Conservation (phyloP, 768 basidiomycete genomes). For the Coprinellus micaceus region DNA sequence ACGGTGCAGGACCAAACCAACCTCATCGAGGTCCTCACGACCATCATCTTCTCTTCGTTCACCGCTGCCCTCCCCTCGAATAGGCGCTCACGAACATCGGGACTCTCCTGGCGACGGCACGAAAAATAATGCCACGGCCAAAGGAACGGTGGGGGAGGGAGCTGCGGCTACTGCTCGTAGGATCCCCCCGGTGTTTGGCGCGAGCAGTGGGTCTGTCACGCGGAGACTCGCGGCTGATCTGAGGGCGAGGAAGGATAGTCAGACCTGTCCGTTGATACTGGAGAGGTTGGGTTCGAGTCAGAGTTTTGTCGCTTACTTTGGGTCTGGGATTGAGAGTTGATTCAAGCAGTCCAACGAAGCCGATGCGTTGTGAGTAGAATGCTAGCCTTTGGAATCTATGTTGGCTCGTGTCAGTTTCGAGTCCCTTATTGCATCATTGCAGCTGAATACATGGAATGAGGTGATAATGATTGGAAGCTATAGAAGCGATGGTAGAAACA, state of each 20-base stretch:
- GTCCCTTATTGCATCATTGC: no score
- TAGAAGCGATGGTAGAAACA: no score
- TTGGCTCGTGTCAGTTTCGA: no score
- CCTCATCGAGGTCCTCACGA: conserved; percentile 60
- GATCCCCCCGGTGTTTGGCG: conserved; percentile 46
- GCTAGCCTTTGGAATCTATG: no score
- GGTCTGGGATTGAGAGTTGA: conserved; percentile 30
- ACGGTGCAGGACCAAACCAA: conserved; percentile 48
- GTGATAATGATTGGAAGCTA: no score
- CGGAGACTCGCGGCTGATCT: conserved; percentile 64
- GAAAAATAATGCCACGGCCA: neutral
- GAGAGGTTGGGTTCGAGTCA: conserved; percentile 60
- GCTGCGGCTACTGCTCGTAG: neutral
- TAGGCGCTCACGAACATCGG: conserved; percentile 46
- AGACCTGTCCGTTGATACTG: conserved; percentile 49
- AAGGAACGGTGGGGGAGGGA: no score
- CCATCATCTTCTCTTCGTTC: conserved; percentile 60
- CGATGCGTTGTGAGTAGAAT: no score
- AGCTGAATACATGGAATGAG: no score
- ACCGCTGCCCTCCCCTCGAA: conserved; percentile 66
- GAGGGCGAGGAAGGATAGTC: conserved; percentile 45
- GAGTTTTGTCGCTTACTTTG: conserved; percentile 65
- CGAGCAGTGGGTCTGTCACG: conserved; percentile 61
- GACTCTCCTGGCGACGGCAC: conserved; percentile 41
- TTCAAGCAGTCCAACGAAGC: no score